Conservation (phyloP, 805 yeast genomes). For the Dipodascopsis tothii region DNA sequence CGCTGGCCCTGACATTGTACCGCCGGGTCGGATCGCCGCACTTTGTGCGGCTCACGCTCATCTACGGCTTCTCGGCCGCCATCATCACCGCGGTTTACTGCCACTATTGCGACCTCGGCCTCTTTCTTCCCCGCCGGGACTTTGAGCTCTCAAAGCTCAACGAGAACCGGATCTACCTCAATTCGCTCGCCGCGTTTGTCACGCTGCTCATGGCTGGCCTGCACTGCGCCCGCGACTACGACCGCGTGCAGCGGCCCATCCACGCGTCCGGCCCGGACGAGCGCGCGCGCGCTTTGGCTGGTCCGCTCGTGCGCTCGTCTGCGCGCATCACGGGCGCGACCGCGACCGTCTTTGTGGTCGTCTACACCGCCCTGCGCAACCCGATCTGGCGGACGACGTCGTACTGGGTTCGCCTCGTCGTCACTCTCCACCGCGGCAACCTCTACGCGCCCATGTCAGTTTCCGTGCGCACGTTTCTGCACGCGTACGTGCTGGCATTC, state of each 20-base stretch:
- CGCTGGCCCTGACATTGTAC: constrained; percentile 7
- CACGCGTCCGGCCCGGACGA: no score
- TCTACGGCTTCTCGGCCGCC: constrained; percentile 9
- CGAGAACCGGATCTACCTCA: constrained; percentile 14
- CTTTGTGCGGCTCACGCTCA: constrained; percentile 2
- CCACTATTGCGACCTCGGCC: constrained; percentile 8
- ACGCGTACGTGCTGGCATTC: constrained; percentile 16
- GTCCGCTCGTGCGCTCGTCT: no score
- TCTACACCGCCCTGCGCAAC: constrained; percentile 14
- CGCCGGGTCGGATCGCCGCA: constrained; percentile 3
- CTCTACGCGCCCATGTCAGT: constrained; percentile 2
- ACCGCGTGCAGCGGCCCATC: no score
- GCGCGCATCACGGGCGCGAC: neutral
- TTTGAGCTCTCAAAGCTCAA: constrained; percentile 20
- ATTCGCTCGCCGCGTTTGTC: constrained; percentile 5
- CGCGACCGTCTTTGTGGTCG: constrained; percentile 4
- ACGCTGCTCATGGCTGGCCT: constrained; percentile 11
- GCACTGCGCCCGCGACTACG: constrained; percentile 14
- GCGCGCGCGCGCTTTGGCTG: no score
- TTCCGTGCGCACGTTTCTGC: constrained; percentile 15
- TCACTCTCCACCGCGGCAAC: neutral
- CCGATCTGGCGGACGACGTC: constrained; percentile 15
- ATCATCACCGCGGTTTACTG: constrained; percentile 11
- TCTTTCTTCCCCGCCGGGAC: constrained; percentile 12
- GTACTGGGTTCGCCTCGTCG: constrained; percentile 1